Evolutionary conservation across 306 rosid genomes (phyloP).

Genomic region (Spatholobus suberectus): DNA sequence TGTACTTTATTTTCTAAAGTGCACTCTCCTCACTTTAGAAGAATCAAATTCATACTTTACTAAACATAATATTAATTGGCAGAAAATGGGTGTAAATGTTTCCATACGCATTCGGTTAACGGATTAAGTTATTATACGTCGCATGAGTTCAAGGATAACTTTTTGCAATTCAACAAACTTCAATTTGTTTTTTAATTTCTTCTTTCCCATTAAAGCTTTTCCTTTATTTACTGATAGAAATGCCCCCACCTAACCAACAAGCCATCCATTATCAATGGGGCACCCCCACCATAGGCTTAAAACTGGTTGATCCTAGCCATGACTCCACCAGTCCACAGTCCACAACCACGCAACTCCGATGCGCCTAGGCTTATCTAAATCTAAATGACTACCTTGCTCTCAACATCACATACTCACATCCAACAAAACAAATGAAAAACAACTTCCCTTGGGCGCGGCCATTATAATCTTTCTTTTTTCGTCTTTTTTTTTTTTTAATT

Average conservation of each 20-base stretch:
- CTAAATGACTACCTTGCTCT: slow-evolving; percentile 40
- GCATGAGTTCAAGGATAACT: not conserved
- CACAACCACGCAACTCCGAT: slow-evolving; percentile 48
- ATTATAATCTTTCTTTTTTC: no score
- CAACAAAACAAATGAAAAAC: slow-evolving; percentile 51
- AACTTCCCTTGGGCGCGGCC: slow-evolving; percentile 44
- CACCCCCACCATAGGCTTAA: not conserved
- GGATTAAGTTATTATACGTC: not conserved
- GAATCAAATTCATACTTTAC: no score
- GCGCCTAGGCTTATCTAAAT: slow-evolving; percentile 43
- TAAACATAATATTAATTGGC: no score
- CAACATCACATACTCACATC: slow-evolving; percentile 29
- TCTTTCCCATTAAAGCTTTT: slow-evolving; percentile 18
- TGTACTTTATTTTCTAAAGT: no score
- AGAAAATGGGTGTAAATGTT: no score
- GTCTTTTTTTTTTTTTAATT: not conserved
- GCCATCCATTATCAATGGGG: not conserved
- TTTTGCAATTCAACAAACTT: slow-evolving; percentile 12
- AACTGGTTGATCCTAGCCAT: slow-evolving; percentile 5
- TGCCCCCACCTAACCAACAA: not conserved
- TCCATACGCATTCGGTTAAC: not conserved
- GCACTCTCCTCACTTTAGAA: no score
- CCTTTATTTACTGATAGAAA: not conserved
- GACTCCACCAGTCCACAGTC: slow-evolving; percentile 40
- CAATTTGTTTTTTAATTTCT: not conserved